Evolutionary conservation across 2,329 filamentous ascomycete genomes (phyloP), one percentile per base, ranked within the genome.

Genomic region (Botrytis fabae): DNA sequence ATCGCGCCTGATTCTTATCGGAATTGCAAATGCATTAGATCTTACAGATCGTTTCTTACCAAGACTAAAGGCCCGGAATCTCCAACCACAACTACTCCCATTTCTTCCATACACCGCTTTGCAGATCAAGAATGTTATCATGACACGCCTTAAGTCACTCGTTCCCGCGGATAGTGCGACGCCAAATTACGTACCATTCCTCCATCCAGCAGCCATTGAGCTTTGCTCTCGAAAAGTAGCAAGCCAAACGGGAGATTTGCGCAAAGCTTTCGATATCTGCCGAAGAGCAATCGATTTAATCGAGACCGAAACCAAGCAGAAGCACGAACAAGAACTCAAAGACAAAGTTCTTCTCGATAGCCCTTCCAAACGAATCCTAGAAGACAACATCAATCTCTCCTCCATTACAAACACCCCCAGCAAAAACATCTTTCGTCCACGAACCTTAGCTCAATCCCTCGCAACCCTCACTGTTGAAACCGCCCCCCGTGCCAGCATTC

Each of bases 21-120:
- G 96, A 65, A 97, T 99, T 79, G 96, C 96, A 78, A 99, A 99
- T 80, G 96, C 96, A 6, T 86, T 99, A 71, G 96, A 99, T 81
- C 85, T 99, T 73, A 99, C 96, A 0, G 96, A 98, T 81, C 93
- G 96, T 16, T 97, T 98, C 78, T 87, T 99, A 32, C 96, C 96
- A 68, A 92, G 95, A 69, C 88, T 99, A 75, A 98, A 98, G 84
- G 91, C 94, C 32, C 93, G 94, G 79, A 97, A 97, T 78, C 85
- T 99, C 75, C 97, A 95, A 83, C 96, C 96, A 3, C 90, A 93
- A 65, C 87, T 98, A 4, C 88, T 99, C 2, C 93, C 95, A 0
- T 98, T 99, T 81, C 87, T 98, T 76, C 96, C 96, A 1, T 99
- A 99, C 83, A 95, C 91, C 3, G 93, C 94, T 8, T 83, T 88